Base-by-base conservation (phyloP, 306 rosid genomes). In the Castanopsis chinensis region DNA sequence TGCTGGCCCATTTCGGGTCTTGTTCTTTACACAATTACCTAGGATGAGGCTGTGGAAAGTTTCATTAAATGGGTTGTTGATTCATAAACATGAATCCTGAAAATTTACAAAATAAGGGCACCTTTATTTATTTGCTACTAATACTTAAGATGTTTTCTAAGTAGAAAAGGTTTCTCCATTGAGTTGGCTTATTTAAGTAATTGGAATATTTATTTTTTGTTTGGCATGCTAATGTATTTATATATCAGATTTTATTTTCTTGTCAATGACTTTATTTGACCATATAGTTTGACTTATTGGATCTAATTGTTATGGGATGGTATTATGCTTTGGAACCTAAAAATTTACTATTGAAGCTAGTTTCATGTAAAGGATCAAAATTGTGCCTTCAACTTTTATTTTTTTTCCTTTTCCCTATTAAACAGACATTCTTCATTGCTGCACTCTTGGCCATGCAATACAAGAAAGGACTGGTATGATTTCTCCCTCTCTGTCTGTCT, bases 361-460 rank as follows among this genome's bases (percentile, higher is more conserved):
- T 49, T 49, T 49, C 53, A 67, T 70, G 45, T 81, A 45, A 79
- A 76, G 21, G 76, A 54, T 82, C 82, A 57, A 85, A 79, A 64
- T 70, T 69, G 5, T 59, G 35, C 59, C 69, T 83, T 67, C 0
- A 71, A 78, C 41, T 49, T 33, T 67, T 30, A 1, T 25, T 58
- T 55, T 57, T 71, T 77, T 5, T 88, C 45, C 1, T 41, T 41
- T 41, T 41, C 12, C 2, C 82, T 75, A 49, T 82, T 83, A 85
- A 65, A 73, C 89, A 95, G 99, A 95, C 99, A 80, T 95, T 95
- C 88, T 95, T 95, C 84, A 95, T 95, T 85, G 99, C 99, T 69
- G 98, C 98, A 80, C 98, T 95, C 69, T 84, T 95, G 92, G 98
- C 98, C 60, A 95, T 95, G 99, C 99, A 95, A 87, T 95, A 93